Base-by-base conservation (phyloP, 1,284 basidiomycete species). In the Inonotus hispidus region DNA sequence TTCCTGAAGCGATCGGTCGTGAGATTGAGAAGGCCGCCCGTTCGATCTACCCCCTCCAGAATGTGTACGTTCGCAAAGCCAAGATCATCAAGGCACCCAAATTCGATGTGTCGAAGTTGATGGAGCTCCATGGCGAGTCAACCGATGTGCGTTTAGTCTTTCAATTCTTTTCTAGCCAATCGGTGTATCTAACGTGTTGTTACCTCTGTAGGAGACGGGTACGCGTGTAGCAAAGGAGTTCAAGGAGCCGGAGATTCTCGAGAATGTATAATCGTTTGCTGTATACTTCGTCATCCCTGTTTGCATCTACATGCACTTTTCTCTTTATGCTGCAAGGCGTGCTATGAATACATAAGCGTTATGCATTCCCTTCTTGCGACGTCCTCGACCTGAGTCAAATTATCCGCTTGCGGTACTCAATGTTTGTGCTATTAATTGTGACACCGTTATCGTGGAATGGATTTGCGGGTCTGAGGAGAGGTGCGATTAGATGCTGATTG, bases 1-100 rank as follows among this genome's bases (percentile, higher is more conserved):
- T 99, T 63, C 96, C 97, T 58, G 97, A 99, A 81, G 93, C 93
- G 65, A 99, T 99, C 71, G 97, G 97, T 70, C 90, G 95, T 70
- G 97, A 99, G 84, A 99, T 99, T 69, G 97, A 99, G 87, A 99
- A 99, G 84, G 90, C 95, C 62, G 87, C 90, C 68, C 84, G 95
- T 73, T 90, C 89, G 75, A 98, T 98, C 80, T 98, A 96, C 83
- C 96, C 96, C 68, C 81, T 99, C 73, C 94, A 97, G 82, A 97
- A 98, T 76, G 95, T 98, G 74, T 97, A 95, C 82, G 84, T 98
- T 72, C 92, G 95, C 81, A 98, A 98, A 83, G 94, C 89, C 68
- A 95, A 95, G 83, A 95, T 99, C 72, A 82, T 99, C 74, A 99
- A 98, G 82, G 82, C 95, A 69, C 97, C 96, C 70, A 97, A 96